phyloP scores from a whole-genome alignment of 306 rosid genomes.

The Prunus padus region DNA sequence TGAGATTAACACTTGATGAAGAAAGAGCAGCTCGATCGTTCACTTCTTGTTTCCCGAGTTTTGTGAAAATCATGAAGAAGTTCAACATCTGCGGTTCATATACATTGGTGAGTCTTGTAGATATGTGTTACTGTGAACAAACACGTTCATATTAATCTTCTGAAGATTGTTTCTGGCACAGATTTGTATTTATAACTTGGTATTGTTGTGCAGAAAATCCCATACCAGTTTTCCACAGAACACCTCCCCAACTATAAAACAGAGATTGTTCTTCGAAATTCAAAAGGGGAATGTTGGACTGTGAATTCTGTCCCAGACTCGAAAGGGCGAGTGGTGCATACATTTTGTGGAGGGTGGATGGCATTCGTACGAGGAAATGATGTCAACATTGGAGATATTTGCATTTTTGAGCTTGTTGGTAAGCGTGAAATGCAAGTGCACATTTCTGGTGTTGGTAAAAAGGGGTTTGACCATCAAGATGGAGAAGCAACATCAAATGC shows the following conservation, averaged over 20 bases:
- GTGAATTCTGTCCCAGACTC: slow-evolving; percentile 92
- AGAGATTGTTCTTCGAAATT: slow-evolving; percentile 70
- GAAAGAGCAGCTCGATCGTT: slow-evolving; percentile 74
- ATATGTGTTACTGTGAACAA: neutral
- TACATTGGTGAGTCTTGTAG: slow-evolving; percentile 69
- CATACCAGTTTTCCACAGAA: slow-evolving; percentile 72
- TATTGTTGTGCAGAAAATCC: slow-evolving; percentile 69
- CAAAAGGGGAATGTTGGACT: slow-evolving; percentile 71
- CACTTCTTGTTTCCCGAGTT: slow-evolving; percentile 71
- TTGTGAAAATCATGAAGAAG: slow-evolving; percentile 89
- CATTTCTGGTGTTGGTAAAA: slow-evolving; percentile 64
- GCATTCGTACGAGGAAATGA: slow-evolving; percentile 87
- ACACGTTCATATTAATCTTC: neutral
- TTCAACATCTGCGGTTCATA: slow-evolving; percentile 88
- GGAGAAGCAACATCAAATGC: slow-evolving; percentile 35
- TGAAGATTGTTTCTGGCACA: slow-evolving; percentile 2
- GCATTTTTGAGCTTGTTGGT: slow-evolving; percentile 80
- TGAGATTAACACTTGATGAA: slow-evolving; percentile 73
- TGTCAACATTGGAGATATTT: slow-evolving; percentile 70
- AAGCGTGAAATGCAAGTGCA: slow-evolving; percentile 68
- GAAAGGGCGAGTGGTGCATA: slow-evolving; percentile 70
- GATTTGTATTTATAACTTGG: slow-evolving; percentile 18
- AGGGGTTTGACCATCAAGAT: slow-evolving; percentile 52
- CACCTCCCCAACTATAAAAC: slow-evolving; percentile 76
- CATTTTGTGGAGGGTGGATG: slow-evolving; percentile 96